Evolutionary conservation across 352 stramenopile genomes (phyloP), one percentile per base, ranked within the genome.

Genomic region (Phytophthora constricta): DNA sequence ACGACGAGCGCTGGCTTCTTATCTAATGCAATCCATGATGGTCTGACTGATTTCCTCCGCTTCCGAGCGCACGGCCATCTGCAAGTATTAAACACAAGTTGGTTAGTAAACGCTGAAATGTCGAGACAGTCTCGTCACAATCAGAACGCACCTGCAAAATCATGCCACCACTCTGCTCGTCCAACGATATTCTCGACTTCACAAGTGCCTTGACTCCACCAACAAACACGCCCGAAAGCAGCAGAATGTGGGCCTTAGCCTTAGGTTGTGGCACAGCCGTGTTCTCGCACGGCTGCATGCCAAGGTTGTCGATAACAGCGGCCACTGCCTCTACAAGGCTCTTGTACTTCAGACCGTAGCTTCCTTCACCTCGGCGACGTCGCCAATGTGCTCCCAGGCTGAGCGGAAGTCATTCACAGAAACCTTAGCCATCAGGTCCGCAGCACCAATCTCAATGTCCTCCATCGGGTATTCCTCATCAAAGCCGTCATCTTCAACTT

Each of bases 391-490:
- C 62, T 99, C 97, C 98, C 98, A 99, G 5, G 89, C 86, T 33
- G 91, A 91, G 39, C 96, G 87, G 72, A 99, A 99, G 69, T 99
- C 97, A 34, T 89, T 91, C 47, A 99, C 84, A 7, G 85, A 80
- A 13, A 99, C 92, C 82, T 99, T 99, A 0, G 94, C 96, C 87
- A 99, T 98, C 70, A 99, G 98, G 70, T 99, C 98, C 37, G 91
- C 93, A 5, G 96, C 91, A 23, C 82, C 72, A 41, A 99, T 91
- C 53, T 98, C 93, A 47, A 99, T 85, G 68, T 98, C 92, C 72
- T 99, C 98, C 67, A 99, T 88, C 5, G 97, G 92, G 74, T 99
- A 99, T 65, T 99, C 97, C 77, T 99, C 98, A 54, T 98, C 87
- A 74, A 98, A 99, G 9, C 93, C 92, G 66, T 94, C 84, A 34